Percentiles rank a stretch among this genome's conserved stretches.
Evolutionary conservation across 306 rosid genomes (phyloP).

Genomic region (Chamaecrista fasciculata): DNA sequence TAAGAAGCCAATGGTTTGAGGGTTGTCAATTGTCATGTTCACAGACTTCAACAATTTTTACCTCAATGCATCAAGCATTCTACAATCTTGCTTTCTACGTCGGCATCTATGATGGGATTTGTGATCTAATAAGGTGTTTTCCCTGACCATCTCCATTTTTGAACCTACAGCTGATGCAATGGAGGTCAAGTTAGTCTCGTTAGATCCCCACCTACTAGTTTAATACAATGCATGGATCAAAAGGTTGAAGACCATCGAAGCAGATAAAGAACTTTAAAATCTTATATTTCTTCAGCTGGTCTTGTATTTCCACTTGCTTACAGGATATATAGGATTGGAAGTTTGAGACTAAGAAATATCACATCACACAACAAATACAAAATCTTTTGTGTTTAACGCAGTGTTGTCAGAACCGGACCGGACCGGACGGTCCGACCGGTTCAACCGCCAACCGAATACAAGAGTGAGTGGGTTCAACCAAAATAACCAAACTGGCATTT

Average conservation of each 20-base stretch:
- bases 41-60: constrained; percentile 21
- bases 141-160: constrained; percentile 75
- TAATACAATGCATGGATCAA: background rate
- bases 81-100: constrained; percentile 81
- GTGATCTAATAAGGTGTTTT: constrained; percentile 77
- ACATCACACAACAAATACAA: background rate
- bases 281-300: background rate
- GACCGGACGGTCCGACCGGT: no score
- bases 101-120: constrained; percentile 88
- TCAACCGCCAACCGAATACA: no score
- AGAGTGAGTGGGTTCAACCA: no score
- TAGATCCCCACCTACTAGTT: constrained; percentile 9
- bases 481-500: no score
- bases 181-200: constrained; percentile 27
- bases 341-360: background rate
- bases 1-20: constrained; percentile 7
- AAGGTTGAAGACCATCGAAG: background rate
- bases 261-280: background rate
- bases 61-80: constrained; percentile 66
- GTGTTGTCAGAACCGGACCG: no score
- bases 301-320: background rate
- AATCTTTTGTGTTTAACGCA: background rate
- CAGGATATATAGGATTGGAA: background rate
- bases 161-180: constrained; percentile 53
- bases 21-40: background rate